phyloP scores from a whole-genome alignment of 208 protist species.

The Leishmania gerbilli region DNA sequence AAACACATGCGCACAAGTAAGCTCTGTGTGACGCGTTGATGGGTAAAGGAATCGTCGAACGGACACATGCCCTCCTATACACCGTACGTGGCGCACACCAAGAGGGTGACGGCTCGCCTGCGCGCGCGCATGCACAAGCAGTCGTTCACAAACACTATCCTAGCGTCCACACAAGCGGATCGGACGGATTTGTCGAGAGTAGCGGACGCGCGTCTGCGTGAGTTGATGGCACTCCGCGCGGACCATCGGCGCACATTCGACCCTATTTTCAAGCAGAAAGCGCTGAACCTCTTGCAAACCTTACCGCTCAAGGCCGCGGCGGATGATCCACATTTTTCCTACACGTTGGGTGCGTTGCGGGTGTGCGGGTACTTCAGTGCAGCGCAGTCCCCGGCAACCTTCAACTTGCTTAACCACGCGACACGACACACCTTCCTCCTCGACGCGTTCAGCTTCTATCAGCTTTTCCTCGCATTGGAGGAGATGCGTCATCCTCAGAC shows the following conservation, averaged over 20 bases:
- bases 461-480: conserved; percentile 40
- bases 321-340: conserved; percentile 73
- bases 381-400: conserved; percentile 45
- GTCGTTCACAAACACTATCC: conserved; percentile 38
- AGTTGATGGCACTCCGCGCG: conserved; percentile 42
- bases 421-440: conserved; percentile 76
- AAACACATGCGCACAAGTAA: neutral
- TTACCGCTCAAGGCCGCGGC: conserved; percentile 68
- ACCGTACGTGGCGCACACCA: conserved; percentile 48
- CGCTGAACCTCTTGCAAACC: conserved; percentile 52
- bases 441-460: conserved; percentile 53
- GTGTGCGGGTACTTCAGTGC: conserved; percentile 65
- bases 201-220: conserved; percentile 41
- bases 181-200: conserved; percentile 34
- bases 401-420: conserved; percentile 74
- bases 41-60: neutral
- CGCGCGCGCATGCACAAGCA: conserved; percentile 74
- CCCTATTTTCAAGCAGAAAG: conserved; percentile 35
- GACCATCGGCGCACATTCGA: conserved; percentile 58
- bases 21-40: neutral
- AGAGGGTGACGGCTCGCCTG: conserved; percentile 53
- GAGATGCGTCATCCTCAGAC: conserved; percentile 62
- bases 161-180: conserved; percentile 9
- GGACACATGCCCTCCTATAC: conserved; percentile 11
- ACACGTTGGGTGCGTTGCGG: conserved; percentile 56